A percentile compares a stretch with the other conserved stretches of the same genome.
phyloP scores from a whole-genome alignment of 2,329 filamentous ascomycete species.

The Coniella vitis region DNA sequence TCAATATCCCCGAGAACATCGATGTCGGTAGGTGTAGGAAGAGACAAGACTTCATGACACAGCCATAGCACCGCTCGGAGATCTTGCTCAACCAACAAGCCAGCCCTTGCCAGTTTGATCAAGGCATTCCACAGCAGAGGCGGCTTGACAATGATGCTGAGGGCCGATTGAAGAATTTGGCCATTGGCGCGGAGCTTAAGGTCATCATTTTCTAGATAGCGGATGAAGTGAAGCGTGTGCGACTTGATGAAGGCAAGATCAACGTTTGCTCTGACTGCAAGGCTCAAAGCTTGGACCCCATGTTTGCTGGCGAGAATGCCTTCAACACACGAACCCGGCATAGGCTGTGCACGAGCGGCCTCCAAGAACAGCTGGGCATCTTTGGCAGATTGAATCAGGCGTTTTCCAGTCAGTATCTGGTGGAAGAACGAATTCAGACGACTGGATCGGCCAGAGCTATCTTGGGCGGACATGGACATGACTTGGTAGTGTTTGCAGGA shows the following conservation, averaged over 20 bases:
- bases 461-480: background rate
- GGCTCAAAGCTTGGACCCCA: slow-evolving; percentile 22
- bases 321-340: slow-evolving; percentile 22
- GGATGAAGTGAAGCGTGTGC: slow-evolving; percentile 29
- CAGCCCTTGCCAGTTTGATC: slow-evolving; percentile 24
- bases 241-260: slow-evolving; percentile 24
- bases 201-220: slow-evolving; percentile 32
- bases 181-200: slow-evolving; percentile 45
- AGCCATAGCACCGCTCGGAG: slow-evolving; percentile 41
- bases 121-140: slow-evolving; percentile 48
- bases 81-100: slow-evolving; percentile 26
- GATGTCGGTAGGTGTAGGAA: slow-evolving; percentile 20
- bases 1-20: slow-evolving; percentile 20
- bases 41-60: slow-evolving; percentile 38
- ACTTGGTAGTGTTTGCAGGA: too few relatives aligned
- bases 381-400: slow-evolving; percentile 16
- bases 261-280: slow-evolving; percentile 21
- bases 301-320: slow-evolving; percentile 21
- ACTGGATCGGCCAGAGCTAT: slow-evolving; percentile 1
- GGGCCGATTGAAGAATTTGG: slow-evolving; percentile 38
- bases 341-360: slow-evolving; percentile 18
- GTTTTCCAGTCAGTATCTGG: slow-evolving; percentile 20
- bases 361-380: slow-evolving; percentile 27
- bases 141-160: slow-evolving; percentile 42
- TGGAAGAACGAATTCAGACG: slow-evolving; percentile 17